These are phyloP conservation scores for Termitomyces sp. DNA, from an alignment of 768 basidiomycete species.

Conservation along the genomic window DNA sequence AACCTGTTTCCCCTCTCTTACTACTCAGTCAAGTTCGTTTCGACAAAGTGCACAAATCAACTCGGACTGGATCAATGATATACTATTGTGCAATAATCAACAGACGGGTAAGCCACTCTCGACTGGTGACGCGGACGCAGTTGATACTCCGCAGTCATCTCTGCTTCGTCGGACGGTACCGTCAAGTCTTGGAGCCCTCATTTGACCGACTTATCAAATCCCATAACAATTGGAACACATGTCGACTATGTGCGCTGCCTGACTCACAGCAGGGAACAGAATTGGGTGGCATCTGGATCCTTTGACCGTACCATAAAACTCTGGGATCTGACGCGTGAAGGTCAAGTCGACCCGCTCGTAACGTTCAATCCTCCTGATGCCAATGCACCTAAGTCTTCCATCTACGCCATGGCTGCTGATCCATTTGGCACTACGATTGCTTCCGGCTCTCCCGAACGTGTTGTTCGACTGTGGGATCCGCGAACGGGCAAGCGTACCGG, in stretches of 20 bases:
- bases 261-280: slow-evolving; percentile 68
- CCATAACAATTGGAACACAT: slow-evolving; percentile 67
- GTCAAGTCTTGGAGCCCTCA: slow-evolving; percentile 94
- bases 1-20: background rate
- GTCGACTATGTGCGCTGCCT: slow-evolving; percentile 85
- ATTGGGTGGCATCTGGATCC: slow-evolving; percentile 90
- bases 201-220: slow-evolving; percentile 48
- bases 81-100: slow-evolving; percentile 86
- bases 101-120: slow-evolving; percentile 59
- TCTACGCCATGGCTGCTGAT: slow-evolving; percentile 78
- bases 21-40: slow-evolving; percentile 55
- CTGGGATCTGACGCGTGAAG: slow-evolving; percentile 71
- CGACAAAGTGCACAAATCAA: slow-evolving; percentile 88
- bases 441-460: slow-evolving; percentile 87
- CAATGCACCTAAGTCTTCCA: slow-evolving; percentile 59
- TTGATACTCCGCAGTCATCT: slow-evolving; percentile 52
- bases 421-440: slow-evolving; percentile 77
- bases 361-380: slow-evolving; percentile 67
- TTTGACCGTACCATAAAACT: slow-evolving; percentile 93
- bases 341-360: slow-evolving; percentile 42
- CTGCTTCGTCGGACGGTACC: slow-evolving; percentile 94
- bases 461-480: slow-evolving; percentile 92
- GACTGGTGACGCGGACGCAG: background rate
- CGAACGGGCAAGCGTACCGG: slow-evolving; percentile 74
- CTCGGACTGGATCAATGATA: slow-evolving; percentile 95